Percentiles rank a stretch among this genome's conserved stretches.
Conservation (phyloP, 2,329 filamentous ascomycete genomes). For the Colletotrichum acutatum region DNA sequence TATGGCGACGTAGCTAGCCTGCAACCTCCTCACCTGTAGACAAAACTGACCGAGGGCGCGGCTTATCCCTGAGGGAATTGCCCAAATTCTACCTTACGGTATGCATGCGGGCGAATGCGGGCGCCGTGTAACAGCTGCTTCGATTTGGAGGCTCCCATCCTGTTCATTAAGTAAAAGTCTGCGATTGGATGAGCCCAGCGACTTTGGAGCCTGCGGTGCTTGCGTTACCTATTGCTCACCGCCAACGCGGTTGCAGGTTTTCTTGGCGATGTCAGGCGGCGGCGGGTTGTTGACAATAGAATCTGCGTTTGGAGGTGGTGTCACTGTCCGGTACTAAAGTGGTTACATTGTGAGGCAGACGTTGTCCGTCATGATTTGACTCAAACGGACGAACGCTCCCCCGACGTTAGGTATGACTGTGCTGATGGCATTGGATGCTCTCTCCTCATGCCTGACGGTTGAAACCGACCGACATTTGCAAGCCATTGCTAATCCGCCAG, state of each 20-base stretch:
- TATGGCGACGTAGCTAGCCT: too few species aligned
- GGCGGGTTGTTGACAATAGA: neutral
- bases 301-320: neutral
- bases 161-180: neutral
- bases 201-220: neutral
- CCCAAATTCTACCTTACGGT: neutral
- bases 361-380: neutral
- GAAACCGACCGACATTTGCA: neutral
- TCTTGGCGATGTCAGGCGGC: neutral
- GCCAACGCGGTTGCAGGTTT: constrained; percentile 5
- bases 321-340: neutral
- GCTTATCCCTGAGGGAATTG: neutral
- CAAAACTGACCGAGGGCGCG: too few species aligned
- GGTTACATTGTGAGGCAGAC: neutral
- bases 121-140: constrained; percentile 23
- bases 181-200: constrained; percentile 8
- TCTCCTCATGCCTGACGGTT: neutral
- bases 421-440: neutral
- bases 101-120: neutral
- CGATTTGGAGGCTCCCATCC: neutral
- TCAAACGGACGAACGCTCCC: neutral
- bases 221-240: neutral
- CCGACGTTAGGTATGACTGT: neutral
- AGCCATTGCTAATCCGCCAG: neutral
- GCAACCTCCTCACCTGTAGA: too few species aligned